Conservation (phyloP, 352 stramenopile species). For the Elongisporangium prolatum region DNA sequence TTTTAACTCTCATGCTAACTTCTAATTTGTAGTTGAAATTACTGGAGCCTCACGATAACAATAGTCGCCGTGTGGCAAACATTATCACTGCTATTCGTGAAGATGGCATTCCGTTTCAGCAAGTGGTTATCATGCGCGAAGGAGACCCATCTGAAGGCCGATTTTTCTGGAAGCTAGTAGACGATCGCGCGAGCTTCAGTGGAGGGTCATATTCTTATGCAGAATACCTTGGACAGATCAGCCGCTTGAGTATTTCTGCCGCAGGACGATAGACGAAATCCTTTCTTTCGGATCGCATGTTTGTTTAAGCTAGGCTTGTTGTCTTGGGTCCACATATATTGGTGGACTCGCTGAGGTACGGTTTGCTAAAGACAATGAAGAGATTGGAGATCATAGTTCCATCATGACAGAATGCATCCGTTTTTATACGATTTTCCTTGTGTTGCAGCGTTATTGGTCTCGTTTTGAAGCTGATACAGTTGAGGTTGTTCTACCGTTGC, state of each 20-base stretch:
- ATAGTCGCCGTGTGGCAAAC: constrained; percentile 74
- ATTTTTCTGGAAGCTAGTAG: constrained; percentile 97
- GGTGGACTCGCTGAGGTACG: background rate
- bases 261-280: constrained; percentile 49
- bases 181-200: constrained; percentile 97
- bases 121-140: constrained; percentile 92
- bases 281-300: background rate
- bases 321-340: background rate
- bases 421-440: constrained; percentile 18
- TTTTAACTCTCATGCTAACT: constrained; percentile 9
- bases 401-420: constrained; percentile 18
- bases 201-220: constrained; percentile 97
- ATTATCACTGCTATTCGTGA: constrained; percentile 90
- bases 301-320: background rate
- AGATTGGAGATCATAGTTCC: background rate
- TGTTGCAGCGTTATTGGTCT: constrained; percentile 9
- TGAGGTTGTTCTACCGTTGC: background rate
- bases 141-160: constrained; percentile 91
- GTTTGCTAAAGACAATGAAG: background rate
- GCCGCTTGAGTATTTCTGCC: constrained; percentile 57
- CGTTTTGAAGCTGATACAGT: background rate
- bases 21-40: constrained; percentile 55
- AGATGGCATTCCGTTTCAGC: constrained; percentile 77
- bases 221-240: constrained; percentile 94
- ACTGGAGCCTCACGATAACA: constrained; percentile 81